Evolutionary conservation across 2,329 filamentous ascomycete genomes (phyloP).

Genomic region (Dactylonectria macrodidyma): DNA sequence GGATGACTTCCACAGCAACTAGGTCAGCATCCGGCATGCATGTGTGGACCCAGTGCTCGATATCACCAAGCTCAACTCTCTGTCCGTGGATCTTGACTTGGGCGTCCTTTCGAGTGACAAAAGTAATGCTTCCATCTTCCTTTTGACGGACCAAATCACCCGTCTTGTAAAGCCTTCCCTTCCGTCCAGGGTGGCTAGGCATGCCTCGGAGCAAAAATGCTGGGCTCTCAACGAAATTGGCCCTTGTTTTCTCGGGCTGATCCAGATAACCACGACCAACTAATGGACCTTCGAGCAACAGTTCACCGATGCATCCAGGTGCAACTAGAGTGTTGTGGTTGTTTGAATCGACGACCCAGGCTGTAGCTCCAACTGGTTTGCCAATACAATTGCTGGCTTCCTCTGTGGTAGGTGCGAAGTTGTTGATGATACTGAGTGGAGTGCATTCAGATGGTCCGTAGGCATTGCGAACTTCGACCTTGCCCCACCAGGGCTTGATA

Average conservation of each 20-base stretch:
- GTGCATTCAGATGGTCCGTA: conserved; percentile 22
- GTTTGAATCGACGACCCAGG: conserved; percentile 43
- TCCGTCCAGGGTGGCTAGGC: conserved; percentile 41
- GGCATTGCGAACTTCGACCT: conserved; percentile 37
- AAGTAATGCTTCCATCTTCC: conserved; percentile 52
- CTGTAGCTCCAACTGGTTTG: conserved; percentile 1
- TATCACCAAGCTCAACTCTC: conserved; percentile 62
- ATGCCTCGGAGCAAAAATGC: conserved; percentile 15
- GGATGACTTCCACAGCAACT: conserved; percentile 32
- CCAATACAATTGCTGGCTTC: conserved; percentile 8
- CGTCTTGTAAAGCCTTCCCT: conserved; percentile 28
- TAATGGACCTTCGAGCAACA: conserved; percentile 46
- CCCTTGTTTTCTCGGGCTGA: conserved; percentile 41
- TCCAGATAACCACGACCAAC: conserved; percentile 45
- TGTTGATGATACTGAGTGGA: conserved; percentile 15
- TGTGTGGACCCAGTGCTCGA: conserved; percentile 9
- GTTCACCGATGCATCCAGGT: conserved; percentile 44
- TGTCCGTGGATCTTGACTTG: conserved; percentile 71
- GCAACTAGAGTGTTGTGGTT: conserved; percentile 37
- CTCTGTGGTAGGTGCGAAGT: background rate
- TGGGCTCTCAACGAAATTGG: conserved; percentile 53
- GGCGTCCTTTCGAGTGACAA: conserved; percentile 64
- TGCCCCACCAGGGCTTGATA: conserved; percentile 26
- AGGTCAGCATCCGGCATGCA: conserved; percentile 5
- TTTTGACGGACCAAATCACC: conserved; percentile 41